Evolutionary conservation across 345 rosid genomes (phyloP), one percentile per base, ranked within the genome.

Genomic region (Eucalyptus tenuipes): DNA sequence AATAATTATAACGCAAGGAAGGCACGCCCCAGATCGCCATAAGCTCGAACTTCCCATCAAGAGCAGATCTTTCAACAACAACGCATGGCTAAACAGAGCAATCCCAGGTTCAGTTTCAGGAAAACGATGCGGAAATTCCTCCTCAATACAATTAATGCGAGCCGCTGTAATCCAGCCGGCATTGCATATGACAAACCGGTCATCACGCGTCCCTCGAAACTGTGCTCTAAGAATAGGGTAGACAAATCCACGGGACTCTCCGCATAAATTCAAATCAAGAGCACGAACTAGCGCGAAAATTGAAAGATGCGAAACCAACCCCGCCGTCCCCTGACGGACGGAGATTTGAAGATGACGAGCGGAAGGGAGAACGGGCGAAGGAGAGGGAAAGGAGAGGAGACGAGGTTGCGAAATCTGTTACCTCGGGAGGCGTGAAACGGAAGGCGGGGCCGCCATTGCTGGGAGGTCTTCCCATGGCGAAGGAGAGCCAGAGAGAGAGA

Each of bases 401-500:
- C 42, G 68, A 48, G 13, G 49, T 87, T 52, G 25, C 16, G 86
- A 71, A 68, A 37, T 48, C 75, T 29, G 66, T 79, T 89, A 97
- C 99, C 99, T 98, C 99, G 33, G 91, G 24, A 52, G 91, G 86
- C 90, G 90, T 92, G 92, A 97, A 98, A 91, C 99, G 99, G 85
- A 98, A 98, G 90, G 99, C 97, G 48, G 99, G 99, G 89, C 95
- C 97, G 49, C 99, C 99, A 89, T 95, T 95, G 88, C 97, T 94
- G 68, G 99, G 99, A 90, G 99, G 99, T 47, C 99, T 96, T 89
- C 99, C 99, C 99, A 98, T 93, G 92, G 91, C 85, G 27, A 40
- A 61, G 84, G 68, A 55, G 29, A 55, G 49, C 84, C 42, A 37
- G 22, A 31, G 44, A 25, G 15, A 27, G 3, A 57, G 49, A 20